A percentile compares a stretch with the other conserved stretches of the same genome.
phyloP scores from a whole-genome alignment of 2,329 filamentous ascomycete genomes.

The Colletotrichum sp. region DNA sequence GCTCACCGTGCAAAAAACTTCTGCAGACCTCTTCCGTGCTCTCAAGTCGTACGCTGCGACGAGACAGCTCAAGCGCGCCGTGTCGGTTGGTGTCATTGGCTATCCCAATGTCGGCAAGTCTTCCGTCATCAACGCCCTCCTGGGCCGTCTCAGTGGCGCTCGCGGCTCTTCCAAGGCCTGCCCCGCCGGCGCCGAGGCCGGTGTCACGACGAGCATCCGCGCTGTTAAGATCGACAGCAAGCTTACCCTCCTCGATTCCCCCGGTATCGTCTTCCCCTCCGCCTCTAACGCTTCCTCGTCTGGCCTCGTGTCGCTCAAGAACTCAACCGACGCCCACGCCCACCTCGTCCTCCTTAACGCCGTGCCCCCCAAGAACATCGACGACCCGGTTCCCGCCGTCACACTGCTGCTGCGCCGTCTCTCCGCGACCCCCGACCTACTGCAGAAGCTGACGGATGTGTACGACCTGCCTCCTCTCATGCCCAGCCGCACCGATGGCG shows the following conservation, averaged over 20 bases:
- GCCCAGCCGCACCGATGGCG: constrained; percentile 67
- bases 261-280: constrained; percentile 91
- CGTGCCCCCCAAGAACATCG: constrained; percentile 91
- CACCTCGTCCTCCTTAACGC: constrained; percentile 89
- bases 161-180: constrained; percentile 70
- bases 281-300: constrained; percentile 45
- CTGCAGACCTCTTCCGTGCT: constrained; percentile 83
- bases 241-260: constrained; percentile 90
- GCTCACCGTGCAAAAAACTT: constrained; percentile 85
- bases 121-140: constrained; percentile 93
- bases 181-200: constrained; percentile 88
- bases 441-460: constrained; percentile 79
- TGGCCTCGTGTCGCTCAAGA: constrained; percentile 58
- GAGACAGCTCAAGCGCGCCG: constrained; percentile 84
- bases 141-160: constrained; percentile 74
- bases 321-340: constrained; percentile 76
- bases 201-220: constrained; percentile 87
- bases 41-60: constrained; percentile 87
- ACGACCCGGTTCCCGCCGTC: constrained; percentile 89
- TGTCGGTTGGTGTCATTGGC: constrained; percentile 91
- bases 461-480: constrained; percentile 87
- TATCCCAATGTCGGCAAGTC: constrained; percentile 98
- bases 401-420: constrained; percentile 83
- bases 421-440: constrained; percentile 72
- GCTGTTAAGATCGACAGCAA: constrained; percentile 95